These are phyloP conservation scores for Aureobasidium zeae DNA, from an alignment of 2,329 filamentous ascomycete genomes.

Conservation along the genomic window DNA sequence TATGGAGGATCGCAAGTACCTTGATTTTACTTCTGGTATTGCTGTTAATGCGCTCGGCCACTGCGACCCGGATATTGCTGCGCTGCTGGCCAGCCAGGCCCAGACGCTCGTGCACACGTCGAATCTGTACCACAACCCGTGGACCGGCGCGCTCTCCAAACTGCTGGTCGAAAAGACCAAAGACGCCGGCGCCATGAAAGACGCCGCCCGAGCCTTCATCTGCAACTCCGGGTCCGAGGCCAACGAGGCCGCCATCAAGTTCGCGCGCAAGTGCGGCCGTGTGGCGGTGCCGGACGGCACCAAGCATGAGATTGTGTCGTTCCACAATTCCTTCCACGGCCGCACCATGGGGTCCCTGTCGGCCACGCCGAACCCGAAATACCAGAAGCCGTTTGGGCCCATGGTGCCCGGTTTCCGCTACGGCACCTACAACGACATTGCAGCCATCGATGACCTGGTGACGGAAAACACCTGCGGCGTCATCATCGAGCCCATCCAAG, in stretches of 20 bases:
- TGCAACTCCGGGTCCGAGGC: slow-evolving; percentile 96
- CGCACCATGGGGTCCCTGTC: slow-evolving; percentile 90
- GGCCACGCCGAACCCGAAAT: slow-evolving; percentile 97
- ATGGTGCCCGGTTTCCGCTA: slow-evolving; percentile 93
- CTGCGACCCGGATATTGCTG: slow-evolving; percentile 68
- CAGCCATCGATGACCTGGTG: slow-evolving; percentile 60
- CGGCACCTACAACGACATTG: slow-evolving; percentile 75
- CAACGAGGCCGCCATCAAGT: slow-evolving; percentile 96
- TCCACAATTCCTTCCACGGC: slow-evolving; percentile 87
- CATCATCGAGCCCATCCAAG: slow-evolving; percentile 94
- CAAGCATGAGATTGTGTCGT: slow-evolving; percentile 83
- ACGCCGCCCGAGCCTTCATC: slow-evolving; percentile 73
- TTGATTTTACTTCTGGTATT: slow-evolving; percentile 93
- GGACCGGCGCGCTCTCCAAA: slow-evolving; percentile 84
- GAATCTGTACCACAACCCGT: slow-evolving; percentile 94
- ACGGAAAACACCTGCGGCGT: slow-evolving; percentile 85
- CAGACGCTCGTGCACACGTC: slow-evolving; percentile 80
- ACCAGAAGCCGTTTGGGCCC: slow-evolving; percentile 86
- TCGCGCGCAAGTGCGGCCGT: slow-evolving; percentile 85
- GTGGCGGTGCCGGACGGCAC: slow-evolving; percentile 26
- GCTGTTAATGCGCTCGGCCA: slow-evolving; percentile 91
- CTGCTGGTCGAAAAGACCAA: slow-evolving; percentile 73
- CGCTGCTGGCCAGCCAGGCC: slow-evolving; percentile 50
- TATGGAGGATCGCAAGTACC: slow-evolving; percentile 75
- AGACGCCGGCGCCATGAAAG: slow-evolving; percentile 71